phyloP scores from a whole-genome alignment of 2,329 filamentous ascomycete genomes.

The Pestalotiopsis sp. region DNA sequence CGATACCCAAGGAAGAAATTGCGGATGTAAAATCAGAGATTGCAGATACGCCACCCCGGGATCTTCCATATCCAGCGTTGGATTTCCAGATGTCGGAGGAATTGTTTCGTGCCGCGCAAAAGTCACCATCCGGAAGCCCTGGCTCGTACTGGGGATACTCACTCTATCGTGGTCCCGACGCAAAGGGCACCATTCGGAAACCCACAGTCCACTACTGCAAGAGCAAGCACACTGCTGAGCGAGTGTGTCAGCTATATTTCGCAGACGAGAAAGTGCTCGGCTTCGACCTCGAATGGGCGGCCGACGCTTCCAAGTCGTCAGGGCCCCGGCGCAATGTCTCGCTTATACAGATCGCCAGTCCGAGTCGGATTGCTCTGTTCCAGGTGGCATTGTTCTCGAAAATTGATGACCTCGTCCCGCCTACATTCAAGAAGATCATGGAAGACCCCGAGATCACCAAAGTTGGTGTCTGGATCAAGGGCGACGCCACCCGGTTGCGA shows the following conservation, averaged over 20 bases:
- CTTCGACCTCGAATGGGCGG: slow-evolving; percentile 86
- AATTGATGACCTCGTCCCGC: slow-evolving; percentile 62
- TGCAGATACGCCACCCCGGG: slow-evolving; percentile 15
- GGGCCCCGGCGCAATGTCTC: slow-evolving; percentile 70
- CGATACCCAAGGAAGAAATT: background rate
- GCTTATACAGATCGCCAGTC: slow-evolving; percentile 78
- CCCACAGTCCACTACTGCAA: slow-evolving; percentile 79
- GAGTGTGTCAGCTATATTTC: slow-evolving; percentile 65
- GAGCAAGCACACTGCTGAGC: slow-evolving; percentile 66
- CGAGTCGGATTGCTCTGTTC: slow-evolving; percentile 76
- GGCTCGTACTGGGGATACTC: slow-evolving; percentile 68
- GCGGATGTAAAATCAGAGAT: slow-evolving; percentile 1
- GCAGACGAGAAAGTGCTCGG: slow-evolving; percentile 70
- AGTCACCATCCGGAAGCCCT: slow-evolving; percentile 41
- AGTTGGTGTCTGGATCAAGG: slow-evolving; percentile 73
- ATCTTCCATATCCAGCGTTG: slow-evolving; percentile 15
- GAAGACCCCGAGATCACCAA: slow-evolving; percentile 71
- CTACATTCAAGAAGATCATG: slow-evolving; percentile 69
- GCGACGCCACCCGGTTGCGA: slow-evolving; percentile 67
- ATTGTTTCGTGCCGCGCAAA: slow-evolving; percentile 48
- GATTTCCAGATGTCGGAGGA: slow-evolving; percentile 48
- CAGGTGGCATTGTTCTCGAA: slow-evolving; percentile 69
- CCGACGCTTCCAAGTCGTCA: slow-evolving; percentile 43
- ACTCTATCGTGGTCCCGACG: slow-evolving; percentile 59
- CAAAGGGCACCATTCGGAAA: slow-evolving; percentile 44